phyloP scores from a whole-genome alignment of 1,284 basidiomycete genomes.

The Ceratobasidium sp. region DNA sequence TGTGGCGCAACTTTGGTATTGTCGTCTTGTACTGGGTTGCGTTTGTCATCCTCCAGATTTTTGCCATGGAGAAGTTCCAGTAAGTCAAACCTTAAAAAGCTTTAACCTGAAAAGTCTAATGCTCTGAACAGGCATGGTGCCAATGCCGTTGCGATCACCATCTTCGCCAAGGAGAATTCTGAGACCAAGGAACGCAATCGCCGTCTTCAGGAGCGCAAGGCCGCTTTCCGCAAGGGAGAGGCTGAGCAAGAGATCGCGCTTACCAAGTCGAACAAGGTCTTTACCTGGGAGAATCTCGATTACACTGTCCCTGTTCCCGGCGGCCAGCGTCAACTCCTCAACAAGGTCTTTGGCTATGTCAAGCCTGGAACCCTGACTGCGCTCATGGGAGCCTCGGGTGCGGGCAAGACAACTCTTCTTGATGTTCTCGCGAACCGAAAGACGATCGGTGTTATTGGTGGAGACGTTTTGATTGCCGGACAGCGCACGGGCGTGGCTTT shows the following conservation, averaged over 20 bases:
- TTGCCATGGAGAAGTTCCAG: slow-evolving; percentile 70
- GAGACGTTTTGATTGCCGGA: slow-evolving; percentile 60
- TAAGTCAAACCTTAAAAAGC: slow-evolving; percentile 50
- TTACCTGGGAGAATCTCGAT: slow-evolving; percentile 55
- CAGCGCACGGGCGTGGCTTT: slow-evolving; percentile 55
- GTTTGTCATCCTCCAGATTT: slow-evolving; percentile 69
- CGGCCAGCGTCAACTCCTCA: slow-evolving; percentile 56
- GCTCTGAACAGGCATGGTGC: slow-evolving; percentile 55
- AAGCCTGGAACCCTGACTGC: slow-evolving; percentile 63
- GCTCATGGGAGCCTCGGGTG: slow-evolving; percentile 65
- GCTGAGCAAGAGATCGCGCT: slow-evolving; percentile 29
- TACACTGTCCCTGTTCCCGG: slow-evolving; percentile 60
- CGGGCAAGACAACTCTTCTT: slow-evolving; percentile 59
- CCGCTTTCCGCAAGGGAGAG: slow-evolving; percentile 41
- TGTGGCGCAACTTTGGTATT: slow-evolving; percentile 52
- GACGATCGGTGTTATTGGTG: slow-evolving; percentile 57
- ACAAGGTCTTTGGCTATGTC: slow-evolving; percentile 62
- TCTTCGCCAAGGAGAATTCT: slow-evolving; percentile 74
- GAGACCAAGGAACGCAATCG: slow-evolving; percentile 74
- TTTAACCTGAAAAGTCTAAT: not conserved
- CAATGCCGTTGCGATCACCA: slow-evolving; percentile 58
- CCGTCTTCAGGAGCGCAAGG: slow-evolving; percentile 63
- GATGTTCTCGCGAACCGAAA: slow-evolving; percentile 60
- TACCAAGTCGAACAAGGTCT: slow-evolving; percentile 46
- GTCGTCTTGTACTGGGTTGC: slow-evolving; percentile 65